Evolutionary conservation across 2,329 filamentous ascomycete genomes (phyloP), one percentile per base, ranked within the genome.

Genomic region (Didymella glomerata): DNA sequence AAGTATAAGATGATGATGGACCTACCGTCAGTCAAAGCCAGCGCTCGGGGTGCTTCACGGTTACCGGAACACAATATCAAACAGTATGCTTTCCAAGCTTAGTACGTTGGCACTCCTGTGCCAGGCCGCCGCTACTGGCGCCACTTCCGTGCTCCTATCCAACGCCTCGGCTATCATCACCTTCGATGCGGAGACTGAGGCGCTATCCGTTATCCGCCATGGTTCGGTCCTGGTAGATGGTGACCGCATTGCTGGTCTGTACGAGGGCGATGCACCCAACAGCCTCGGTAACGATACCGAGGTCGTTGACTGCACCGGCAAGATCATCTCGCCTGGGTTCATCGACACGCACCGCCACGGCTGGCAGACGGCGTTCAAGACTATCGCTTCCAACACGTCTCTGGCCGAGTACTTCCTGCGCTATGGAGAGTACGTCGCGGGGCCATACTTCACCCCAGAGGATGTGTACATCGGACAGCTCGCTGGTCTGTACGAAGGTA

Each of bases 321-420:
- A 84, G 64, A 86, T 86, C 57, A 76, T 86, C 50, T 80, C 79
- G 0, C 82, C 84, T 0, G 84, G 85, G 9, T 86, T 87, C 69
- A 76, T 87, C 57, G 82, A 86, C 69, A 86, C 84, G 0, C 85
- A 87, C 62, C 80, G 81, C 1, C 69, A 72, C 45, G 27, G 63
- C 45, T 67, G 84, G 85, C 83, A 86, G 65, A 86, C 85, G 0
- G 82, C 78, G 1, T 81, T 81, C 65, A 84, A 83, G 65, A 85
- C 84, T 0, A 64, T 87, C 1, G 81, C 63, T 1, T 81, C 83
- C 8, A 85, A 87, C 64, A 82, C 81, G 2, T 36, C 49, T 44
- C 56, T 69, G 5, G 40, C 53, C 30, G 47, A 65, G 14, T 68
- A 69, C 38, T 60, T 67, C 20, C 34, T 50, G 8, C 63, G 58